Evolutionary conservation across 2,329 filamentous ascomycete genomes (phyloP), one percentile per base, ranked within the genome.

Genomic region (Alternaria postmessia): DNA sequence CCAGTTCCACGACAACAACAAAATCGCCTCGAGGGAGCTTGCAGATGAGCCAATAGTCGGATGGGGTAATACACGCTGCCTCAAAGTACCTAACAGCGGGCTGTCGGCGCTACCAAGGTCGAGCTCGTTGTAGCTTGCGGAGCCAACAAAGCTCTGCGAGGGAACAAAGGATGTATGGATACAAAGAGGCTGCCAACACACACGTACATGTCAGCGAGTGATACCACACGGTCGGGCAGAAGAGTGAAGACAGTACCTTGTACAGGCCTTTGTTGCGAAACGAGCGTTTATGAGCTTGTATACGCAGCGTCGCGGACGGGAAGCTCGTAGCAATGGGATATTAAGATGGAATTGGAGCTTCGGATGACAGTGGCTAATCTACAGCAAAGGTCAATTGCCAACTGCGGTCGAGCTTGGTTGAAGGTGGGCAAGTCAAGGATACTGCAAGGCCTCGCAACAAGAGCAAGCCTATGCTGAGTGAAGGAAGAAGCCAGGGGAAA

Each of bases 201-300:
- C 62, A 70, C 58, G 69, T 75, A 47, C 62, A 69, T 62, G 71
- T 75, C 69, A 75, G 72, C 58, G 54, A 59, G 54, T 51, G 41
- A 30, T 39, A 32, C 47, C 22, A 59, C 43, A 57, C 20, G 22
- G 18, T 46, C 34, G 46, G 58, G 26, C 57, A 47, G 28, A 51
- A 26, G 39, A 42, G 39, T 24, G 39, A 24, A 24, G 30, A 39
- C 14, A 51, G 43, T 70, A 73, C 71, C 72, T 72, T 63, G 30
- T 32, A 47, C 58, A 48, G 46, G 44, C 52, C 43, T 57, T 44
- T 36, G 38, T 28, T 38, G 47, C 36, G 20, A 44, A 57, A 60
- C 38, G 41, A 34, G 54, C 62, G 59, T 53, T 57, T 43, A 44
- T 43, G 53, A 51, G 47, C 54, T 51, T 39, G 22, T 41, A 38